A percentile compares a stretch with the other conserved stretches of the same genome.
Evolutionary conservation across 1,139 yeast genomes (phyloP).

Genomic region (Geotrichum candidum): DNA sequence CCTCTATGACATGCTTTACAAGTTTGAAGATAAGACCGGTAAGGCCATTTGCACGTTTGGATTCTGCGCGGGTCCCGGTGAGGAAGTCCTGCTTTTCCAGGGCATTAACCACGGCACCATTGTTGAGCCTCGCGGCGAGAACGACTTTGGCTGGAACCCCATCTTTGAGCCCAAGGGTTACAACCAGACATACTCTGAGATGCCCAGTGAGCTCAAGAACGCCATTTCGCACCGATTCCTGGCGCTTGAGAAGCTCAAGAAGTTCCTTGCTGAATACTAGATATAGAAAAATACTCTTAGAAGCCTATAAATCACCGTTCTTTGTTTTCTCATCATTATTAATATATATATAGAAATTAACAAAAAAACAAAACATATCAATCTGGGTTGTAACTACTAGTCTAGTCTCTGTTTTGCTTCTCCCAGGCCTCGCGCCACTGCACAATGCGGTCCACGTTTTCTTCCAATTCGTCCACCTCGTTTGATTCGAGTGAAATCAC

Average conservation of each 20-base stretch:
- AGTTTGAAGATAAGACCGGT: slow-evolving; percentile 80
- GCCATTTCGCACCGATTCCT: slow-evolving; percentile 77
- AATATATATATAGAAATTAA: background rate
- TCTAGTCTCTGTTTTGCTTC: slow-evolving; percentile 4
- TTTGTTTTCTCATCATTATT: background rate
- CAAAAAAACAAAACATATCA: background rate
- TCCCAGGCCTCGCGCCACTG: slow-evolving; percentile 74
- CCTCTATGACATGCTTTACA: slow-evolving; percentile 66
- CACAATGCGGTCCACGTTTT: slow-evolving; percentile 66
- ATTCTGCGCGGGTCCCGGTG: slow-evolving; percentile 76
- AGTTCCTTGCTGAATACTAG: slow-evolving; percentile 39
- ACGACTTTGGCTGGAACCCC: slow-evolving; percentile 92
- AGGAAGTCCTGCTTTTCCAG: slow-evolving; percentile 67
- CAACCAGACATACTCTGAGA: slow-evolving; percentile 76
- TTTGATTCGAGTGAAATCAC: slow-evolving; percentile 77
- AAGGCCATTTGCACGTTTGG: slow-evolving; percentile 91
- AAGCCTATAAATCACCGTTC: background rate
- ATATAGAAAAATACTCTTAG: background rate
- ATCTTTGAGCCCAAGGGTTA: slow-evolving; percentile 71
- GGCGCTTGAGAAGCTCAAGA: slow-evolving; percentile 70
- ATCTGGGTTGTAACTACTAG: background rate
- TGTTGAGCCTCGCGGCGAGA: slow-evolving; percentile 70
- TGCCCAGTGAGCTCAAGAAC: slow-evolving; percentile 72
- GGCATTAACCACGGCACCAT: slow-evolving; percentile 79
- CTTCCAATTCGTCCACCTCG: slow-evolving; percentile 66